Evolutionary conservation across 306 rosid genomes (phyloP).

Genomic region (Luffa aegyptiaca): DNA sequence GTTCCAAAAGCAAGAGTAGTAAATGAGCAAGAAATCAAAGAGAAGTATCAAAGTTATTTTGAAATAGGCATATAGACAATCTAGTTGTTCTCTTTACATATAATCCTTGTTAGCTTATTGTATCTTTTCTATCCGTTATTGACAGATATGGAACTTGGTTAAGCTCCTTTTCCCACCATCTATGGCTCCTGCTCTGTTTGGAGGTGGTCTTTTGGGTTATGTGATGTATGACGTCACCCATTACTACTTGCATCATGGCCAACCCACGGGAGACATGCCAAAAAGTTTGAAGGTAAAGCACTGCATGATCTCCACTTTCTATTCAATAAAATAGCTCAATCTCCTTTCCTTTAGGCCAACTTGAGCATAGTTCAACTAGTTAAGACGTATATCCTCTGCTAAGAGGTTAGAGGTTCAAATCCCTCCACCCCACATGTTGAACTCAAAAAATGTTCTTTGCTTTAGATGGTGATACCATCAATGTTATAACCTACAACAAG

Average conservation of each 20-base stretch:
- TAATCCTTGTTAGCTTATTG: neutral
- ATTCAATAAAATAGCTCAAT: neutral
- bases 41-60: neutral
- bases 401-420: neutral
- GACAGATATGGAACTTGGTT: constrained; percentile 76
- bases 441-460: neutral
- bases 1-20: neutral
- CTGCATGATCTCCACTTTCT: neutral
- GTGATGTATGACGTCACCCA: constrained; percentile 92
- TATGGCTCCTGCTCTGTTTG: constrained; percentile 72
- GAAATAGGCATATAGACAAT: neutral
- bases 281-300: constrained; percentile 63
- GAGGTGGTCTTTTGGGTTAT: constrained; percentile 87
- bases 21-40: neutral
- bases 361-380: neutral
- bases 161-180: constrained; percentile 54
- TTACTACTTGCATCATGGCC: constrained; percentile 90
- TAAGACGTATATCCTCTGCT: neutral
- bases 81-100: neutral
- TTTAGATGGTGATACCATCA: neutral
- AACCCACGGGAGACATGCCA: constrained; percentile 44
- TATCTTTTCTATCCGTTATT: constrained; percentile 10
- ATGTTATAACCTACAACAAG: neutral
- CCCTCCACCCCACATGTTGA: neutral
- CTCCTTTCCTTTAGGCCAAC: neutral